phyloP scores from a whole-genome alignment of 2,329 filamentous ascomycete genomes.

The Microsporum canis region DNA sequence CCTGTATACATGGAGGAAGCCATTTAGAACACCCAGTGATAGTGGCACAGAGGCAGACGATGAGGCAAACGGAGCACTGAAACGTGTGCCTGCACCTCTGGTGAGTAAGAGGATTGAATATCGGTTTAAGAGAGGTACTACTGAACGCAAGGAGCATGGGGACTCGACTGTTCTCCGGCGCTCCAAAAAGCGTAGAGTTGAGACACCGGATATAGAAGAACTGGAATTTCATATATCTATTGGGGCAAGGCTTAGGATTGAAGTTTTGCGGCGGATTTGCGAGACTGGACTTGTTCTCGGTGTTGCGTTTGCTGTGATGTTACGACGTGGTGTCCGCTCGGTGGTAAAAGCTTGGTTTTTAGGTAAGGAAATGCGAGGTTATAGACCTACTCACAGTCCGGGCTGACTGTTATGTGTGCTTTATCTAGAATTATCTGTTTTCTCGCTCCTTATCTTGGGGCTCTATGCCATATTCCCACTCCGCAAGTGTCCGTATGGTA shows the following conservation, averaged over 20 bases:
- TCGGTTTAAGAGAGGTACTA: neutral
- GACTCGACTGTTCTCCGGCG: neutral
- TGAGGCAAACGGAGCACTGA: constrained; percentile 65
- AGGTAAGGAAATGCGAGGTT: constrained; percentile 21
- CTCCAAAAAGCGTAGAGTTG: neutral
- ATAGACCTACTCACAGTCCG: neutral
- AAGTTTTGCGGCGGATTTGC: constrained; percentile 39
- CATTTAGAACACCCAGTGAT: constrained; percentile 55
- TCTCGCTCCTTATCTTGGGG: constrained; percentile 22
- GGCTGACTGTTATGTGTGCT: constrained; percentile 10
- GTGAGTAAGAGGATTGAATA: neutral
- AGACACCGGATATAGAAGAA: constrained; percentile 15
- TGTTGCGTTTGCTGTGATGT: constrained; percentile 38
- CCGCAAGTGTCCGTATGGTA: constrained; percentile 31
- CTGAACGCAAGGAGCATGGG: neutral
- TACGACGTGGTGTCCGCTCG: constrained; percentile 22
- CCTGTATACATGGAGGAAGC: constrained; percentile 14
- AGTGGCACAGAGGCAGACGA: constrained; percentile 94
- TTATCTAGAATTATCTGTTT: constrained; percentile 25
- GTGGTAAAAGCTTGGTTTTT: constrained; percentile 29
- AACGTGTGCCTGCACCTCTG: constrained; percentile 69
- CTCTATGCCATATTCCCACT: constrained; percentile 45
- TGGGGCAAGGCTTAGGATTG: constrained; percentile 28
- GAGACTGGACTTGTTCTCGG: constrained; percentile 45
- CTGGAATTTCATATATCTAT: constrained; percentile 17